Evolutionary conservation across 768 basidiomycete species (phyloP).

Genomic region (Clitopilus passeckerianus): DNA sequence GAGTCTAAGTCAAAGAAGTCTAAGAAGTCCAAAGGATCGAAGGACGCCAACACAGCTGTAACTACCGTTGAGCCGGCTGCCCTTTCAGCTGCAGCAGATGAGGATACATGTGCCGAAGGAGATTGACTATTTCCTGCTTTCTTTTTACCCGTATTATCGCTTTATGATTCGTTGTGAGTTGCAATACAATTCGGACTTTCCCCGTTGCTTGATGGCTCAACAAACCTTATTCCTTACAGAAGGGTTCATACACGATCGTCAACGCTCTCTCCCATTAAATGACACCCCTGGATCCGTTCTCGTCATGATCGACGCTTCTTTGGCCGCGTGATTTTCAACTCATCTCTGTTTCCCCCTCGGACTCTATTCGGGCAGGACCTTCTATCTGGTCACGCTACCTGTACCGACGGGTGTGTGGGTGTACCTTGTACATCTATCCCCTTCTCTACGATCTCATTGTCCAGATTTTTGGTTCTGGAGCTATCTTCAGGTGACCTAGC

Average conservation of each 20-base stretch:
- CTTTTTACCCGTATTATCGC: neutral
- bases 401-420: neutral
- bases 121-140: neutral
- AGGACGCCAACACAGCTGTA: neutral
- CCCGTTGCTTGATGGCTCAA: neutral
- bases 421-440: neutral
- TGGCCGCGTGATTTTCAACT: neutral
- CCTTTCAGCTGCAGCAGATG: neutral
- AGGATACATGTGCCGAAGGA: neutral
- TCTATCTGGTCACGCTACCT: neutral
- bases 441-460: neutral
- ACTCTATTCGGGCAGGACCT: neutral
- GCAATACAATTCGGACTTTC: neutral
- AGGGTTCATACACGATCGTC: neutral
- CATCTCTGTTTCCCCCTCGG: neutral
- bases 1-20: slow-evolving; percentile 26
- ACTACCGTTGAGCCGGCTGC: neutral
- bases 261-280: neutral
- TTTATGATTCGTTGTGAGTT: neutral
- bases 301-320: neutral
- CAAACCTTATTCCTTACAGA: neutral
- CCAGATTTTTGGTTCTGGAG: neutral
- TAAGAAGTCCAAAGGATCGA: slow-evolving; percentile 12
- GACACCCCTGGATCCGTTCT: neutral
- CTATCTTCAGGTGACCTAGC: too few species aligned